Conservation (phyloP, 176 grass and related monocot species). For the Triticum monococcum region DNA sequence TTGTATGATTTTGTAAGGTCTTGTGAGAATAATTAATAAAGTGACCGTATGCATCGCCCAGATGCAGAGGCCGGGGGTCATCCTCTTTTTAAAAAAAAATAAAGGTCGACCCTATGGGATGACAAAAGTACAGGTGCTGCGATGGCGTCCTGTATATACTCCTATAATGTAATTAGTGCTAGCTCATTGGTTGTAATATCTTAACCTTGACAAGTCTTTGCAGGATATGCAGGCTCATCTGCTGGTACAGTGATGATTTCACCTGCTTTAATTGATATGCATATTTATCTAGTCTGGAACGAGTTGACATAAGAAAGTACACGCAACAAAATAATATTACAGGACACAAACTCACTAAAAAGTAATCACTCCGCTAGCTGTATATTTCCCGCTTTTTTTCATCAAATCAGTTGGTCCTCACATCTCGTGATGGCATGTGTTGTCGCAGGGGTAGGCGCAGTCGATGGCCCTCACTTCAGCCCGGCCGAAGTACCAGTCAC, state of each 20-base stretch:
- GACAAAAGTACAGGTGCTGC: not conserved
- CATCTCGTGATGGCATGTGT: slow-evolving; percentile 63
- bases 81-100: too few relatives aligned
- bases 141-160: too few relatives aligned
- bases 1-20: too few relatives aligned
- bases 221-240: not conserved
- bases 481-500: slow-evolving; percentile 85
- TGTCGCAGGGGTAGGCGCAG: slow-evolving; percentile 75
- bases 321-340: not conserved
- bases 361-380: not conserved
- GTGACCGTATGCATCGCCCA: too few relatives aligned
- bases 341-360: not conserved
- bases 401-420: not conserved
- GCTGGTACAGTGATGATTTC: not conserved
- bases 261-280: not conserved
- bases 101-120: too few relatives aligned
- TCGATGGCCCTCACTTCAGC: slow-evolving; percentile 72
- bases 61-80: too few relatives aligned
- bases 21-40: too few relatives aligned
- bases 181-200: not conserved
- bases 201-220: not conserved
- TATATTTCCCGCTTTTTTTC: not conserved
- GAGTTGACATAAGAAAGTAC: not conserved
- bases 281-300: not conserved
- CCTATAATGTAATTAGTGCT: too few relatives aligned